A percentile compares a stretch with the other conserved stretches of the same genome.
phyloP scores from a whole-genome alignment of 371 early-diverging fungal species.

The Rhizopus arrhizus region DNA sequence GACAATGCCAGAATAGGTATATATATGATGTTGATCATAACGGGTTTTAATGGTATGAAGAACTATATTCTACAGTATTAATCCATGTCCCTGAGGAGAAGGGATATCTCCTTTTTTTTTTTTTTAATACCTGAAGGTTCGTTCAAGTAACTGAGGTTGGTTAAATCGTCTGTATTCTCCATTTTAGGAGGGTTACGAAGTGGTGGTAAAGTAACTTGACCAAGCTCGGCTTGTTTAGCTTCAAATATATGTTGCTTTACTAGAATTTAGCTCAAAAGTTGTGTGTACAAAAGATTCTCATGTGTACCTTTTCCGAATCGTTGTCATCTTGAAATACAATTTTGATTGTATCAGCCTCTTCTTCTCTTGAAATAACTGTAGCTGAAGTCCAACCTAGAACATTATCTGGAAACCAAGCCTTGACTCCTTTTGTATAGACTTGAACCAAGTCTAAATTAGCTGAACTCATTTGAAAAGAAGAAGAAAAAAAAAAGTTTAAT shows the following conservation, averaged over 20 bases:
- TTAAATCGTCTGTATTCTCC: constrained; percentile 90
- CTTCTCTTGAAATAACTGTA: constrained; percentile 56
- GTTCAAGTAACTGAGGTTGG: constrained; percentile 88
- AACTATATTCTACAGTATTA: constrained; percentile 45
- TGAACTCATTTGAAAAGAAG: constrained; percentile 12
- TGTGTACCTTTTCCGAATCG: constrained; percentile 52
- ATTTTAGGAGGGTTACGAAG: constrained; percentile 88
- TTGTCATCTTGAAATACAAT: constrained; percentile 66
- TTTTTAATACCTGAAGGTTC: constrained; percentile 78
- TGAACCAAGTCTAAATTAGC: constrained; percentile 36
- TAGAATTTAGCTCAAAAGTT: not conserved
- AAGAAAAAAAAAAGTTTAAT: constrained; percentile 7
- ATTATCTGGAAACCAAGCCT: constrained; percentile 90
- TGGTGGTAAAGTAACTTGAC: constrained; percentile 77
- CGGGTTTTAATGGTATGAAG: constrained; percentile 87
- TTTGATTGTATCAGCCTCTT: constrained; percentile 55
- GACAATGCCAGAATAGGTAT: constrained; percentile 99
- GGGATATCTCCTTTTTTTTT: not conserved
- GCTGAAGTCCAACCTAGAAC: constrained; percentile 87
- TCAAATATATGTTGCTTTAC: constrained; percentile 74
- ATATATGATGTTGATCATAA: constrained; percentile 89
- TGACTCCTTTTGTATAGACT: constrained; percentile 68
- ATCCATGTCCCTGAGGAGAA: not conserved
- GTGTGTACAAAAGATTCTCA: not conserved
- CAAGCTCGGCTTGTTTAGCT: constrained; percentile 70